Conservation (phyloP, 164 flowering plant species). For the Umbilicus rupestris region DNA sequence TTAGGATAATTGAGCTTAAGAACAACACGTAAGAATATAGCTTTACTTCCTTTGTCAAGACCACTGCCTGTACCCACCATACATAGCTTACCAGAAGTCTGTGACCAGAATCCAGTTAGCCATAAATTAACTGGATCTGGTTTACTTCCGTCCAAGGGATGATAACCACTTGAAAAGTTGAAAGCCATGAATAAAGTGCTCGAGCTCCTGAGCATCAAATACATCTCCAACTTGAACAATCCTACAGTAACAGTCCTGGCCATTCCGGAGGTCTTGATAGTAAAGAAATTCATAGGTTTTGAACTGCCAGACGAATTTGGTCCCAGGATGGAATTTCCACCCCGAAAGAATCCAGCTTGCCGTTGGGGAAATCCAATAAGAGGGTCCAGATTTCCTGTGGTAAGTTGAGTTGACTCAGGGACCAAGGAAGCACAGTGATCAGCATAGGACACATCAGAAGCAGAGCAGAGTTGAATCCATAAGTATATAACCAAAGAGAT, state of each 20-base stretch:
- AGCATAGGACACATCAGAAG: constrained; percentile 7
- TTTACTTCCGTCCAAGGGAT: neutral
- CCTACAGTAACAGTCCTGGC: neutral
- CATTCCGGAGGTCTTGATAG: neutral
- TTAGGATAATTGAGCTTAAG: constrained; percentile 31
- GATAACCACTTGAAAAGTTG: no score
- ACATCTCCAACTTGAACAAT: neutral
- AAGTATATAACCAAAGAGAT: neutral
- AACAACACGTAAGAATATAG: constrained; percentile 22
- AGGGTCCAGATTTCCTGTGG: neutral
- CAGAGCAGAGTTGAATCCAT: neutral
- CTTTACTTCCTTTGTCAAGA: constrained; percentile 21
- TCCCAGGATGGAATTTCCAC: neutral
- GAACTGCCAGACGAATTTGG: neutral
- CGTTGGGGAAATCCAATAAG: neutral
- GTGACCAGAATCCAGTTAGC: constrained; percentile 24
- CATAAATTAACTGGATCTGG: constrained; percentile 14
- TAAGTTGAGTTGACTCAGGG: constrained; percentile 12
- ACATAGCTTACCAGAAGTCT: constrained; percentile 2
- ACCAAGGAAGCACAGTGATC: constrained; percentile 15
- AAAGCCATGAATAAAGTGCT: neutral
- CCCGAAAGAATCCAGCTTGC: constrained; percentile 12
- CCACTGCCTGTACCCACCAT: constrained; percentile 30
- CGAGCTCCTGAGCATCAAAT: neutral
- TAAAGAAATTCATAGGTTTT: neutral